phyloP scores from a whole-genome alignment of 352 stramenopile species.

The Pseudoperonospora humuli region DNA sequence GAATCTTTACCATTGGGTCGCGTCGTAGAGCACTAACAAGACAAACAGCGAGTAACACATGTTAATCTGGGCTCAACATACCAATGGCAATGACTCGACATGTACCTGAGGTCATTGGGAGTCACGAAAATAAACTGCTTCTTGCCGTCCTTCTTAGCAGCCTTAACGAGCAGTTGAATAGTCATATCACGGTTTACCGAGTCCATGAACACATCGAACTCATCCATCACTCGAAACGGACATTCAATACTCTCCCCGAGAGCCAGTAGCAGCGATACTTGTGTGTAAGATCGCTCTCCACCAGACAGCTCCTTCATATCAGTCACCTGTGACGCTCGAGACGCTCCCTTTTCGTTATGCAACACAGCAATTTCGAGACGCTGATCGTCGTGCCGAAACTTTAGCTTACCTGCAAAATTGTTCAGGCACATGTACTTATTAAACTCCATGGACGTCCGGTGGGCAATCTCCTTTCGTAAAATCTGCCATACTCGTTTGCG shows the following conservation, averaged over 20 bases:
- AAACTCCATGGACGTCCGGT: conserved; percentile 72
- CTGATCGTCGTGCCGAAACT: conserved; percentile 72
- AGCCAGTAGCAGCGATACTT: conserved; percentile 93
- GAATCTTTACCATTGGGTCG: conserved; percentile 79
- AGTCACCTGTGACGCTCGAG: conserved; percentile 81
- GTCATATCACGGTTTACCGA: conserved; percentile 93
- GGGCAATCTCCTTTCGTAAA: conserved; percentile 69
- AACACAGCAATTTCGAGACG: conserved; percentile 73
- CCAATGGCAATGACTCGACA: conserved; percentile 1
- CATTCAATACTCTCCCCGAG: conserved; percentile 88
- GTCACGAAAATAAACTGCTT: conserved; percentile 89
- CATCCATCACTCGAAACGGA: conserved; percentile 96
- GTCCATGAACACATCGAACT: conserved; percentile 99
- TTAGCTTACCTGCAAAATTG: conserved; percentile 80
- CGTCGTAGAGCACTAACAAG: conserved; percentile 47
- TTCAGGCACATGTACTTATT: conserved; percentile 81
- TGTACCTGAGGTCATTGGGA: conserved; percentile 80
- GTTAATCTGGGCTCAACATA: background rate
- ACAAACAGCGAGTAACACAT: background rate
- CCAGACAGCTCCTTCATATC: conserved; percentile 97
- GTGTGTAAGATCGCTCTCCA: conserved; percentile 94
- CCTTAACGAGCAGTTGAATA: conserved; percentile 90
- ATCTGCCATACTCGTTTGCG: conserved; percentile 70
- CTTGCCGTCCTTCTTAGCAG: conserved; percentile 58
- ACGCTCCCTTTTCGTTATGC: conserved; percentile 66